Conservation (phyloP, 2,329 filamentous ascomycete species). For the Botrytis galanthina region DNA sequence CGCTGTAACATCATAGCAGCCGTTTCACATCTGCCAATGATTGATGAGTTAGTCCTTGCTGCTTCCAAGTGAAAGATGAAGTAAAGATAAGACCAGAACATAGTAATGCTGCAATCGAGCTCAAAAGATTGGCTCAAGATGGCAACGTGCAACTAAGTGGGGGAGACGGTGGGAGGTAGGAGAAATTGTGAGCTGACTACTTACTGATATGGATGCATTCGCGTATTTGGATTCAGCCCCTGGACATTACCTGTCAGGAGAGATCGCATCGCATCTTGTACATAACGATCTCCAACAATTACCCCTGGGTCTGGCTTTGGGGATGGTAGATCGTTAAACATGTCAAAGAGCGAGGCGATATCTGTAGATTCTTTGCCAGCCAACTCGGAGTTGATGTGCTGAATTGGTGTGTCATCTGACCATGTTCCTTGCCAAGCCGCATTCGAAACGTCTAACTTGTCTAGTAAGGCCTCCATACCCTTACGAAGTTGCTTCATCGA, state of each 20-base stretch:
- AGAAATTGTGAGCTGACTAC: neutral
- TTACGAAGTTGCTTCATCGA: constrained; percentile 45
- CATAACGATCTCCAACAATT: constrained; percentile 49
- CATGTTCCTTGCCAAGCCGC: constrained; percentile 53
- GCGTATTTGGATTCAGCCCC: constrained; percentile 56
- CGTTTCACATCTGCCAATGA: constrained; percentile 53
- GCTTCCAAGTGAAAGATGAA: neutral
- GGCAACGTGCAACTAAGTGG: neutral
- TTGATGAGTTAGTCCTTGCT: neutral
- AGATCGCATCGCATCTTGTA: constrained; percentile 52
- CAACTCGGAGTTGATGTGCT: constrained; percentile 43
- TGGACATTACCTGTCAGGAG: constrained; percentile 53
- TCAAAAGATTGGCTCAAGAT: neutral
- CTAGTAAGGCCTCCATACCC: constrained; percentile 50
- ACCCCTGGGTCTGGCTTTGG: constrained; percentile 55
- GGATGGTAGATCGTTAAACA: constrained; percentile 73
- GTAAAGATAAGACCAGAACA: neutral
- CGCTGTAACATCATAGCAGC: constrained; percentile 81
- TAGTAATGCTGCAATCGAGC: neutral
- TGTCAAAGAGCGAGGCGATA: constrained; percentile 58
- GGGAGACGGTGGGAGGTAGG: rapidly evolving
- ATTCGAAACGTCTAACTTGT: constrained; percentile 53
- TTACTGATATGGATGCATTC: constrained; percentile 71
- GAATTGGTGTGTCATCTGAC: constrained; percentile 30
- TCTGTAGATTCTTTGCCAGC: constrained; percentile 32